These are phyloP conservation scores for Linum tenue DNA, from an alignment of 345 rosid species.

Conservation along the genomic window DNA sequence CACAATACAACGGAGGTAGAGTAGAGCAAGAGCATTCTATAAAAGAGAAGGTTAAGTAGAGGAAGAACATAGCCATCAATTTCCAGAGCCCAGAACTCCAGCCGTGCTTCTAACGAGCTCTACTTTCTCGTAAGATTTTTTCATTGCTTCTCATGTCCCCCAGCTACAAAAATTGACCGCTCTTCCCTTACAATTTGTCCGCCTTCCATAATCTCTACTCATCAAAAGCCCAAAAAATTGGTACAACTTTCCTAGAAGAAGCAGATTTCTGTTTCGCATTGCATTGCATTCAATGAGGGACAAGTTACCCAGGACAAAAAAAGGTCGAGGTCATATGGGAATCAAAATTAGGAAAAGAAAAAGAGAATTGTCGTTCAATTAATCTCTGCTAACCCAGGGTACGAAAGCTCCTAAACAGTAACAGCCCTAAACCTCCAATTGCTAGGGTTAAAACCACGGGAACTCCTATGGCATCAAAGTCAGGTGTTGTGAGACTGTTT, in stretches of 20 bases:
- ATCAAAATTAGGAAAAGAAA: neutral
- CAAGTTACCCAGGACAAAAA: neutral
- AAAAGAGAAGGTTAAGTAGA: no score
- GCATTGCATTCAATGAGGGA: neutral
- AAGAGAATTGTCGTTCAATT: neutral
- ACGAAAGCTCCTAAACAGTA: slow-evolving; percentile 36
- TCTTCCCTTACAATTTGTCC: neutral
- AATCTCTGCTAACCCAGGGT: neutral
- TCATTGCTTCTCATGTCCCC: neutral
- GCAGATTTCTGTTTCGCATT: neutral
- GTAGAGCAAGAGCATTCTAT: no score
- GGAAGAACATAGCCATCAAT: no score
- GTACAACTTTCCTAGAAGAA: neutral
- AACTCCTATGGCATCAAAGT: slow-evolving; percentile 31
- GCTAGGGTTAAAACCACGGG: slow-evolving; percentile 52
- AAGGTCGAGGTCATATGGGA: neutral
- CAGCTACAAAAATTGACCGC: neutral
- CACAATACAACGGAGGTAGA: no score
- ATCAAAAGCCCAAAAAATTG: neutral
- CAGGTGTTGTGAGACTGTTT: slow-evolving; percentile 23
- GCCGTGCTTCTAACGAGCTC: no score
- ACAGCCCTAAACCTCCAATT: slow-evolving; percentile 55
- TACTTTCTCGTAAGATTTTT: no score
- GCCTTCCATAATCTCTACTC: neutral
- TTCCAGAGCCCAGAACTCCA: no score